phyloP scores from a whole-genome alignment of 345 rosid species.

The Brassica juncea region DNA sequence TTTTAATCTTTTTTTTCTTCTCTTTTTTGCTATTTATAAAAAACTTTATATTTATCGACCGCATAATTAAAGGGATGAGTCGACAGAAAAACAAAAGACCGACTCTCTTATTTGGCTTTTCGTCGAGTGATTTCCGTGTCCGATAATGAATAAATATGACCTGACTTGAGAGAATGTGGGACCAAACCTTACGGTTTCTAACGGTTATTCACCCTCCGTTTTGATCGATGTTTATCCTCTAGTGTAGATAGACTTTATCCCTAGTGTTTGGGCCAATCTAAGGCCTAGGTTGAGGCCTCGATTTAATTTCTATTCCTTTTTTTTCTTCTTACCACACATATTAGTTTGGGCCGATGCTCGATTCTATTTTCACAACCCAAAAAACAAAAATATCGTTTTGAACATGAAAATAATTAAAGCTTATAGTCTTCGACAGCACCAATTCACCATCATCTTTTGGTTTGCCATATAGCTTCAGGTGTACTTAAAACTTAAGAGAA shows the following conservation, averaged over 20 bases:
- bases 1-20: background rate
- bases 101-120: too few species aligned
- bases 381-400: background rate
- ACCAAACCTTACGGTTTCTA: too few species aligned
- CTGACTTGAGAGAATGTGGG: too few species aligned
- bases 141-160: too few species aligned
- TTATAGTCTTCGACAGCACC: background rate
- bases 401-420: background rate
- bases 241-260: too few species aligned
- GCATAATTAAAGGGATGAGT: background rate
- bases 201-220: too few species aligned
- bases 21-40: background rate
- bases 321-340: too few species aligned
- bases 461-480: background rate
- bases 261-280: too few species aligned
- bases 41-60: background rate
- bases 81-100: slow-evolving; percentile 16
- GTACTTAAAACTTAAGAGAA: background rate
- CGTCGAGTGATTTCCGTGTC: too few species aligned
- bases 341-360: background rate
- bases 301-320: too few species aligned
- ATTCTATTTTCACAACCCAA: background rate
- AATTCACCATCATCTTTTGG: background rate
- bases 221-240: too few species aligned
- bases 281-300: too few species aligned